Percentiles rank a stretch among this genome's conserved stretches.
Evolutionary conservation across 495 filamentous ascomycete genomes (phyloP).

Genomic region (Astrothelium subdiscretum): DNA sequence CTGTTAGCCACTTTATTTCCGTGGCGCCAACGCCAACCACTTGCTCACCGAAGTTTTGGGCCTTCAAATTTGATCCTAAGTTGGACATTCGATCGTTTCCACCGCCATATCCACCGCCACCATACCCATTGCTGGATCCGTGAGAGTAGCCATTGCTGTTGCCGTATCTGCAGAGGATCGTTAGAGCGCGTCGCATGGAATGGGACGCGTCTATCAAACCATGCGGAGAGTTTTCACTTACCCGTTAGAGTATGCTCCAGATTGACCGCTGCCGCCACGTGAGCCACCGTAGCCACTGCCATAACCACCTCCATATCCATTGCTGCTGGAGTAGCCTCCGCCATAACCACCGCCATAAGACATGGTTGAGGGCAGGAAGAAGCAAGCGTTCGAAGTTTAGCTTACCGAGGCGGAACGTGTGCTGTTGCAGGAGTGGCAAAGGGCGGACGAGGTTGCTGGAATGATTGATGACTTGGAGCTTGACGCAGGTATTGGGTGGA

Average conservation of each 20-base stretch:
- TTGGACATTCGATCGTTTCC: slow-evolving; percentile 81
- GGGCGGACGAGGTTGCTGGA: not conserved
- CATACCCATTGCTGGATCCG: slow-evolving; percentile 21
- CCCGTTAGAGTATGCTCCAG: slow-evolving; percentile 35
- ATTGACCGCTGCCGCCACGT: slow-evolving; percentile 37
- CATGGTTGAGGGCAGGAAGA: slow-evolving; percentile 32
- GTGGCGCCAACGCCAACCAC: not conserved
- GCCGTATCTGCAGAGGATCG: slow-evolving; percentile 30
- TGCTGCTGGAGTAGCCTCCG: slow-evolving; percentile 27
- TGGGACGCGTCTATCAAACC: not conserved
- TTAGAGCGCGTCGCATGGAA: slow-evolving; percentile 7
- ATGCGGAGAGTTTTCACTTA: slow-evolving; percentile 23
- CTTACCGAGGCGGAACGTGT: not conserved
- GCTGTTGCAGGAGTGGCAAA: not conserved
- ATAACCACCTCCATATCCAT: slow-evolving; percentile 32
- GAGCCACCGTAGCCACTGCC: slow-evolving; percentile 36
- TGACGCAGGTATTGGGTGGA: too few relatives aligned
- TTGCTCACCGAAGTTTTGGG: slow-evolving; percentile 72
- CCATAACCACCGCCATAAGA: slow-evolving; percentile 65
- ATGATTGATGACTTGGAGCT: too few relatives aligned
- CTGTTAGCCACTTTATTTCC: slow-evolving; percentile 8
- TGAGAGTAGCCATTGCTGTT: slow-evolving; percentile 37
- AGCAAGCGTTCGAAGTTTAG: not conserved
- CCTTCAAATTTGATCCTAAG: slow-evolving; percentile 74
- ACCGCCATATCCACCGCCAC: slow-evolving; percentile 31